Base-by-base conservation (phyloP, 768 basidiomycete genomes). In the Cyclocybe aegerita region DNA sequence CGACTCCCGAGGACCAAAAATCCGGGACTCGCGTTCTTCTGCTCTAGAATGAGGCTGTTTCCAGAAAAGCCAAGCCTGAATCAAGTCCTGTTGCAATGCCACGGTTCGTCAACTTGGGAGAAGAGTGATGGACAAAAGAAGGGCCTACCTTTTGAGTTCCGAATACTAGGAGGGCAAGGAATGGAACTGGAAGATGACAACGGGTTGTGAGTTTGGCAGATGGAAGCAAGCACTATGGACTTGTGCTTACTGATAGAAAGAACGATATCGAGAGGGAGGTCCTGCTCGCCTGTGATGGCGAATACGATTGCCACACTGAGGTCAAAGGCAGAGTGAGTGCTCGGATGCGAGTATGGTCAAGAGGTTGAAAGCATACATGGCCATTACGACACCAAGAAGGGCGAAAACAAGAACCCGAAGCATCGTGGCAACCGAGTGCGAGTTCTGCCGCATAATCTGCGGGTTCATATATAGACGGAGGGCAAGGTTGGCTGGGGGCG, bases 91-190 rank as follows among this genome's bases (percentile, higher is more conserved):
- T 6, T 39, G 9, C 14, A 8, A 5, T 10, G 14, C 16, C 17
- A 31, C 32, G 14, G 39, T 30, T 12, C 23, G 2, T 23, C 23
- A 23, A 5, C 23, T 23, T 23, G 23, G 5, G n/a, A 17, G 9
- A 36, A 15, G 9, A 31, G 10, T 4, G 14, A 12, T 37, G 9
- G 12, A 29, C n/a, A 30, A 15, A 1, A 3, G 4, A 12, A 12
- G 14, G 9, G 11, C 36, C 7, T 8, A 55, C 59, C 56, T 53
- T 57, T 31, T 61, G 60, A 7, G 60, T 57, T 9, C 60, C 60
- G 46, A 61, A 61, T 9, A 59, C 59, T 33, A 61, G 32, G 34
- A 68, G 57, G 15, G 60, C 55, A 8, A 60, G 39, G 5, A 60
- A 14, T 33, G 60, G 60, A 31, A 61, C 60, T 61, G 14, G 15